Conservation (phyloP, 176 grass and related monocot genomes). For the bread wheat (Triticum aestivum) region DNA sequence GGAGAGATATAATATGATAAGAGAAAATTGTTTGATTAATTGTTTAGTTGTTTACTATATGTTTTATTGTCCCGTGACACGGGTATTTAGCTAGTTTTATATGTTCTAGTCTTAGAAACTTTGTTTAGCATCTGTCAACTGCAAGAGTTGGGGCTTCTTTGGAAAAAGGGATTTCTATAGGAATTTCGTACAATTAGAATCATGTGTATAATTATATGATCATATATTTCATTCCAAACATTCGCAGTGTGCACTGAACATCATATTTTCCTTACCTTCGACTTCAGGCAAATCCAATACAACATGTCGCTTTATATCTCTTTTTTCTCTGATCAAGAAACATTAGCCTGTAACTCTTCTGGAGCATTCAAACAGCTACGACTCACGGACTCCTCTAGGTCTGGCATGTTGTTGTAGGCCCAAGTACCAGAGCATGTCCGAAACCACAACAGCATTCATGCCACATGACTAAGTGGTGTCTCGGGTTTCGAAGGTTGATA, state of each 20-base stretch:
- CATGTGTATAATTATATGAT: not conserved
- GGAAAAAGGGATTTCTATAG: not conserved
- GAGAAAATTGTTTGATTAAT: too few relatives aligned
- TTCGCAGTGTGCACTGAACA: not conserved
- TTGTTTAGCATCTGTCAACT: not conserved
- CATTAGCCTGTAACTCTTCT: not conserved
- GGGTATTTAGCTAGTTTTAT: not conserved
- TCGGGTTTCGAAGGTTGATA: not conserved
- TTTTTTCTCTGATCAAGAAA: not conserved
- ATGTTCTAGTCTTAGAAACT: not conserved
- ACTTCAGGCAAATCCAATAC: not conserved
- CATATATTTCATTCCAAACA: conserved; percentile 2
- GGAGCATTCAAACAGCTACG: not conserved
- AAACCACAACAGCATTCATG: not conserved
- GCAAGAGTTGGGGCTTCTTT: not conserved
- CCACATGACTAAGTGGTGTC: not conserved
- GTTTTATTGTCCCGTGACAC: too few relatives aligned
- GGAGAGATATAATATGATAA: too few relatives aligned
- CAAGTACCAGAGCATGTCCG: not conserved
- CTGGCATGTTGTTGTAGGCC: not conserved
- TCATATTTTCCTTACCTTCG: not conserved
- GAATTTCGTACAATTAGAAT: not conserved
- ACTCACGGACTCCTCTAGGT: not conserved
- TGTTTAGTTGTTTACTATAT: too few relatives aligned
- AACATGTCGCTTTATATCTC: not conserved